phyloP scores from a whole-genome alignment of 352 stramenopile species.

The Globisporangium spiculum region DNA sequence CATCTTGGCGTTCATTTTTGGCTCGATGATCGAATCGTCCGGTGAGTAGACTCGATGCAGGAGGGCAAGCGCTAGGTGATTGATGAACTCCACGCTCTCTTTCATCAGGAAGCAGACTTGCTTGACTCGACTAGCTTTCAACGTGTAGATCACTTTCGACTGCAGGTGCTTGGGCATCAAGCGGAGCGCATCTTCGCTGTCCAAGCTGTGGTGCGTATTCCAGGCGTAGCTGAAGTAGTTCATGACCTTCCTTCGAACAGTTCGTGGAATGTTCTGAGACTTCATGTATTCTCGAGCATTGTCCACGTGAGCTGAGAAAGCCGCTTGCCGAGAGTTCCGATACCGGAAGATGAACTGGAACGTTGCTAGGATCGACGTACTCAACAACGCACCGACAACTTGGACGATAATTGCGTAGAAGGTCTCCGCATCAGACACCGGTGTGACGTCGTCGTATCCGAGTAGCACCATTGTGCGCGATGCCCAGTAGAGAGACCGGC shows the following conservation, averaged over 20 bases:
- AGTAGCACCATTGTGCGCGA: slow-evolving; percentile 56
- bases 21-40: slow-evolving; percentile 58
- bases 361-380: slow-evolving; percentile 55
- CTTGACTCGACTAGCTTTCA: slow-evolving; percentile 60
- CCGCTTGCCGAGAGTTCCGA: slow-evolving; percentile 44
- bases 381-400: slow-evolving; percentile 48
- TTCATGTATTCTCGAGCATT: slow-evolving; percentile 74
- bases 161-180: slow-evolving; percentile 68
- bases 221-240: slow-evolving; percentile 67
- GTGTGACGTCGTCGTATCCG: slow-evolving; percentile 64
- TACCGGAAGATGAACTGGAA: slow-evolving; percentile 78
- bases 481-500: slow-evolving; percentile 55
- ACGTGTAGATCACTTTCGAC: slow-evolving; percentile 52
- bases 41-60: slow-evolving; percentile 56
- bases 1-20: slow-evolving; percentile 73
- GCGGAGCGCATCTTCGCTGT: slow-evolving; percentile 57
- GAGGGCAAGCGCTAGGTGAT: slow-evolving; percentile 47
- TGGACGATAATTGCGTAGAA: slow-evolving; percentile 48
- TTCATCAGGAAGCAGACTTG: slow-evolving; percentile 71
- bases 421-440: slow-evolving; percentile 51
- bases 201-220: slow-evolving; percentile 56
- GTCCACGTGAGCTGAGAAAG: slow-evolving; percentile 58
- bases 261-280: slow-evolving; percentile 54
- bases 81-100: slow-evolving; percentile 72
- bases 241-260: slow-evolving; percentile 47